Evolutionary conservation across 495 filamentous ascomycete genomes (phyloP).

Genomic region (Hypoxylon fuscum): DNA sequence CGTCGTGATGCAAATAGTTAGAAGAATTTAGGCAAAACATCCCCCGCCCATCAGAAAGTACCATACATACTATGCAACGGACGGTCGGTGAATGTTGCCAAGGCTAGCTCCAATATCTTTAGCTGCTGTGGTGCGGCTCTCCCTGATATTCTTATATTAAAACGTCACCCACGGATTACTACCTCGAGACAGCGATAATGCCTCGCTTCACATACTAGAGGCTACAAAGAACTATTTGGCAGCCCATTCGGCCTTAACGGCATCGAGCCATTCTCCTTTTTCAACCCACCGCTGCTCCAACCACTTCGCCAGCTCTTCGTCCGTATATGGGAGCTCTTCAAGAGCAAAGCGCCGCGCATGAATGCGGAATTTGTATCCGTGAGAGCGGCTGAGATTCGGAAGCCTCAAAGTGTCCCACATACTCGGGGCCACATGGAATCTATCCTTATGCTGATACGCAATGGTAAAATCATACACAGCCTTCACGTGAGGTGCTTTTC

Average conservation of each 20-base stretch:
- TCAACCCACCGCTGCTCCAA: constrained; percentile 62
- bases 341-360: constrained; percentile 58
- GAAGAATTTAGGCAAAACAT: constrained; percentile 30
- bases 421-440: constrained; percentile 57
- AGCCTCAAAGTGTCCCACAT: constrained; percentile 62
- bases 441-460: constrained; percentile 58
- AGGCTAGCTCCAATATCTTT: constrained; percentile 8
- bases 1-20: constrained; percentile 30
- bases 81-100: constrained; percentile 27
- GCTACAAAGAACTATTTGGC: not conserved
- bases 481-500: constrained; percentile 60
- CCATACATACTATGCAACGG: constrained; percentile 14
- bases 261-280: constrained; percentile 63
- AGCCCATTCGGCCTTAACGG: constrained; percentile 42
- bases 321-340: constrained; percentile 56
- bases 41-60: constrained; percentile 16
- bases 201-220: not conserved
- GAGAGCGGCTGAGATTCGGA: constrained; percentile 45
- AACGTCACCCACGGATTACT: constrained; percentile 20
- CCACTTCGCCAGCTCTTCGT: constrained; percentile 59
- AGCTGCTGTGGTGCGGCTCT: constrained; percentile 28
- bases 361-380: constrained; percentile 60
- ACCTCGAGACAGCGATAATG: not conserved
- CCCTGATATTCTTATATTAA: constrained; percentile 20
- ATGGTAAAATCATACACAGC: constrained; percentile 68